Evolutionary conservation across 306 rosid species (phyloP), one percentile per base, ranked within the genome.

Genomic region (Clitoria ternatea): DNA sequence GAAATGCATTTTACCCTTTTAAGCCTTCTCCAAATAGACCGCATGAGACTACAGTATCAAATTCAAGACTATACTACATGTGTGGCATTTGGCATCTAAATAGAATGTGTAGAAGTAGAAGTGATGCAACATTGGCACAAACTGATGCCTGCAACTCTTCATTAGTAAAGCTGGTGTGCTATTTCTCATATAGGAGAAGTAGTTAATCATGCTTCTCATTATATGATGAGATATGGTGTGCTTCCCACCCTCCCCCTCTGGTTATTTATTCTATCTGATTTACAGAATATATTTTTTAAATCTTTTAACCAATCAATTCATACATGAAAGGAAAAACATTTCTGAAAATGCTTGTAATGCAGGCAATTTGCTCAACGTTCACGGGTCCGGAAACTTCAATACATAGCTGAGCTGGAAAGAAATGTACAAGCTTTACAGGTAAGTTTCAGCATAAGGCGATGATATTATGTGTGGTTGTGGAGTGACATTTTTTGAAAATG

Each of bases 281-380:
- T n/a, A 3, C 7, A 22, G 7, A 24, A 59, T n/a, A n/a, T n/a
- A 3, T 18, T 70, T 69, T 44, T 59, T 29, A 49, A 8, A 15
- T n/a, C n/a, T n/a, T n/a, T n/a, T n/a, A n/a, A 30, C 52, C 61
- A 42, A 15, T 45, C 36, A 44, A 53, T 52, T 61, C 22, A 22
- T 77, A 22, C 52, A 47, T 63, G 40, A 36, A 47, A 35, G 19
- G 33, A 73, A 12, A 2, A n/a, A 45, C 27, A 4, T 32, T 47
- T 65, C 39, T 82, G 79, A 73, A 77, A 77, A 50, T 64, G 67
- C 59, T 76, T 32, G 12, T 63, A 40, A 48, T 89, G 77, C 87
- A 95, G 99, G 90, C 97, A 95, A 86, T 91, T 91, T 77, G 99
- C 99, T 68, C 99, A 95, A 79, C 96, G 99, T 7, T 95, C 99